Evolutionary conservation across 441 rosid species (phyloP), one percentile per base, ranked within the genome.

Genomic region (Raphanus hybrid): DNA sequence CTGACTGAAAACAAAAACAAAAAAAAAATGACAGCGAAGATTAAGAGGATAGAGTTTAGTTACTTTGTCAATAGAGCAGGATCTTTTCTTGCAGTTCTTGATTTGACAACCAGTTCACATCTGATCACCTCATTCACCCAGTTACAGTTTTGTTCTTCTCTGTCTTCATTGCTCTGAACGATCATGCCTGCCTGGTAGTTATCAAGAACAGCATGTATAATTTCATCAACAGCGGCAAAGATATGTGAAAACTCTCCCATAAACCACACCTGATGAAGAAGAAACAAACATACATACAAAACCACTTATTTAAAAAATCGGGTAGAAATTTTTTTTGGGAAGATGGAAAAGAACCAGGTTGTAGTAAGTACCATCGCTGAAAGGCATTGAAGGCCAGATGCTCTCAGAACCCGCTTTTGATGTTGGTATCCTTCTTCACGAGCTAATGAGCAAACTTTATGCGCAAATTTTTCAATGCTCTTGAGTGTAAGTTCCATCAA

Each of bases 101-200:
- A n/a, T n/a, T n/a, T n/a, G n/a, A n/a, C 91, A 92, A 78, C 70
- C 80, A n/a, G 26, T 83, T 96, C 98, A 69, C 89, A 86, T 85
- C 98, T 87, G 70, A 94, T 91, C 41, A 96, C 99, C 87, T 95
- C 99, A 75, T 94, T 90, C 9, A 96, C 94, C 99, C 99, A 94
- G 80, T 92, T 91, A 83, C 84, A 92, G 73, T 87, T 93, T n/a
- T 86, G 71, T 77, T 85, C 97, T 34, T 79, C 93, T 75, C 97
- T 87, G 74, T 82, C 91, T 70, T 85, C 88, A 68, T 85, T 82
- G 27, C 80, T 80, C 81, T 81, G 87, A 57, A 64, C 71, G 57
- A 71, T 67, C 8, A 71, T 67, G 55, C 87, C 83, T 2, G 89
- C 84, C 85, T 86, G 95, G 68, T 96, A 96, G 86, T 91, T 92